Conservation (phyloP, 768 basidiomycete genomes). For the Ramaria sp. region DNA sequence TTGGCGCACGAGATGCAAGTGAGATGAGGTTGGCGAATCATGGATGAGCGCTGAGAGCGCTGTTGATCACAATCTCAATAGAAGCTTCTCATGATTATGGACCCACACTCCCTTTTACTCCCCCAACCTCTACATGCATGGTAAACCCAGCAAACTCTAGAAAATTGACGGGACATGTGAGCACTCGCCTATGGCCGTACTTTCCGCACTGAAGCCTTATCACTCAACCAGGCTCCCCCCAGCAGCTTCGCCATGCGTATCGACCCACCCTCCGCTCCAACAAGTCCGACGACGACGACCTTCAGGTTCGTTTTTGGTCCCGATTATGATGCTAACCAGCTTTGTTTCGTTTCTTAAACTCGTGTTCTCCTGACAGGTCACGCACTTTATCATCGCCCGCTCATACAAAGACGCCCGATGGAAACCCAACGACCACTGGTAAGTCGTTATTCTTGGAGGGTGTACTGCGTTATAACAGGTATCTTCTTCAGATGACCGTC, state of each 20-base stretch:
- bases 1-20: no score
- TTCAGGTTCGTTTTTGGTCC: background rate
- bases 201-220: background rate
- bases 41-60: no score
- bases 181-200: background rate
- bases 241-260: background rate
- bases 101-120: no score
- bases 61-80: no score
- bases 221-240: background rate
- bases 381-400: background rate
- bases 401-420: background rate
- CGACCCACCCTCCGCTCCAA: background rate
- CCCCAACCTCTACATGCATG: no score
- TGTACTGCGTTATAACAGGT: background rate
- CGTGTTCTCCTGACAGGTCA: background rate
- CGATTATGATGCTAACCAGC: background rate
- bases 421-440: background rate
- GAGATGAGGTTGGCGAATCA: no score
- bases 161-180: background rate
- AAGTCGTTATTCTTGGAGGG: background rate
- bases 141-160: no score
- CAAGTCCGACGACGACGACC: background rate
- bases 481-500: background rate
- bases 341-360: background rate
- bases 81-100: no score